Evolutionary conservation across 176 grass and related monocot species (phyloP).

Genomic region (Triticum monococcum): DNA sequence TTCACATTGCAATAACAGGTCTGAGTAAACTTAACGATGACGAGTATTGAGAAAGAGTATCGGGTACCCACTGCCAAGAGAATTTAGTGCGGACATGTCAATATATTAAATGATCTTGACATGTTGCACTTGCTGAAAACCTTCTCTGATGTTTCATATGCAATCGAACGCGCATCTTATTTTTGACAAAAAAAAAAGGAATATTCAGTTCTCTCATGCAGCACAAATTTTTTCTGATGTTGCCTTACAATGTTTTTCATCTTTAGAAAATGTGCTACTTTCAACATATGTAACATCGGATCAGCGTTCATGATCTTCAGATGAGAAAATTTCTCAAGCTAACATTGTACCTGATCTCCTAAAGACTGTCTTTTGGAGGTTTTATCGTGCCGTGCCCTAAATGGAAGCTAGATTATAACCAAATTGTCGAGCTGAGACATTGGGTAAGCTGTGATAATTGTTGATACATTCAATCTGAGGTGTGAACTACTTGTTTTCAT

Average conservation of each 20-base stretch:
- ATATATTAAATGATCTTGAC: conserved; percentile 11
- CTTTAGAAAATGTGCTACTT: not conserved
- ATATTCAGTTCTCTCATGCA: not conserved
- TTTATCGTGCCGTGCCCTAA: not conserved
- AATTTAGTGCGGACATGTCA: not conserved
- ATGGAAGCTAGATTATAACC: not conserved
- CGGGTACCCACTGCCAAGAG: not conserved
- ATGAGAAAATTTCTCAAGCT: not conserved
- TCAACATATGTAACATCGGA: conserved; percentile 15
- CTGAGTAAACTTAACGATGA: not conserved
- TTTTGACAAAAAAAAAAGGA: not conserved
- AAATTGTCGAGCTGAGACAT: not conserved
- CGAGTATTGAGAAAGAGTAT: not conserved
- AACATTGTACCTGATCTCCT: not conserved
- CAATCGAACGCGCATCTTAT: not conserved
- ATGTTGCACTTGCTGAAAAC: not conserved
- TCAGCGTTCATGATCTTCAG: not conserved
- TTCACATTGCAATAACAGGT: conserved; percentile 6
- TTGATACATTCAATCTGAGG: not conserved
- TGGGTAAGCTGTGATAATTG: not conserved
- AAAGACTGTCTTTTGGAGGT: not conserved
- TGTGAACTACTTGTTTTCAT: not conserved
- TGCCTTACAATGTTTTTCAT: conserved; percentile 1
- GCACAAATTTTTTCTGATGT: conserved; percentile 1
- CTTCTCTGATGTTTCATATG: conserved; percentile 28